Evolutionary conservation across 208 protist species (phyloP).

Genomic region (Porcisia deanei): DNA sequence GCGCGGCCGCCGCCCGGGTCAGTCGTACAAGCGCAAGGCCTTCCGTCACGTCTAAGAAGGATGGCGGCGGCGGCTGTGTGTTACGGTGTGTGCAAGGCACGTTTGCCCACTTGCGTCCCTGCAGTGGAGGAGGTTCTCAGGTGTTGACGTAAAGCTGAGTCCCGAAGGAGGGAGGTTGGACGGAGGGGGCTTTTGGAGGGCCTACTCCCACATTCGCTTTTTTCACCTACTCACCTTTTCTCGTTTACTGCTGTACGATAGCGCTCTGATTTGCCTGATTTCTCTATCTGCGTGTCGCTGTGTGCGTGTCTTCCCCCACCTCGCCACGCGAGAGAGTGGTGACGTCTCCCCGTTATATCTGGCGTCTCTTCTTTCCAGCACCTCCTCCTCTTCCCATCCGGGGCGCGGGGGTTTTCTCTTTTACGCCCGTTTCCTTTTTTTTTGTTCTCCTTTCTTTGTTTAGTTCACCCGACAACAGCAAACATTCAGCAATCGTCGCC

Average conservation of each 20-base stretch:
- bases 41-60: conserved; percentile 38
- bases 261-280: no score
- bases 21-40: conserved; percentile 76
- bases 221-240: background rate
- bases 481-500: background rate
- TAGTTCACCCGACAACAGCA: conserved; percentile 11
- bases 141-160: no score
- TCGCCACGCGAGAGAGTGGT: no score
- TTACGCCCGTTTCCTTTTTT: background rate
- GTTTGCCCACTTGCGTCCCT: background rate
- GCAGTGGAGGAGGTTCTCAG: no score
- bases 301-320: no score
- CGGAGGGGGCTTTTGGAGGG: no score
- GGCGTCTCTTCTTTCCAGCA: background rate
- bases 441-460: conserved; percentile 16
- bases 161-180: no score
- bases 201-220: no score
- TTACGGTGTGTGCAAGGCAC: background rate
- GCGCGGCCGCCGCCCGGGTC: conserved; percentile 94
- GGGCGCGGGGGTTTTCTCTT: background rate
- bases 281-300: no score
- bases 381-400: no score
- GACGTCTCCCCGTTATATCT: background rate
- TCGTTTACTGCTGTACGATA: background rate
- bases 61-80: background rate